Evolutionary conservation across 2,329 filamentous ascomycete species (phyloP).

Genomic region (Hymenoscyphus fructigenus): DNA sequence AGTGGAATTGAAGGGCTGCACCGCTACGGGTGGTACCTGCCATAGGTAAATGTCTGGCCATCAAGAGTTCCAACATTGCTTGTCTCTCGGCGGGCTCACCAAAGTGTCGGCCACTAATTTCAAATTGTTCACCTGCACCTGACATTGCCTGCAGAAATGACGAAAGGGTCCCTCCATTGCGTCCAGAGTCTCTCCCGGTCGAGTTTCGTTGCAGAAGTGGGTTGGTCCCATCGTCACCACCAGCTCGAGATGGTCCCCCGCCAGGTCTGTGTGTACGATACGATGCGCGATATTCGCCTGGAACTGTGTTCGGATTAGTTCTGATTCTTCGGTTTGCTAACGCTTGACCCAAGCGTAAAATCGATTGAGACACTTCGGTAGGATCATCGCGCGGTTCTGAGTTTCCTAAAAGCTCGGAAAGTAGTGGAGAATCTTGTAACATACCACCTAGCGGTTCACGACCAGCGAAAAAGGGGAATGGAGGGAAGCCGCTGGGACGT

Average conservation of each 20-base stretch:
- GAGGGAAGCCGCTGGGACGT: constrained; percentile 50
- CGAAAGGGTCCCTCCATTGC: constrained; percentile 49
- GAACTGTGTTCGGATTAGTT: constrained; percentile 37
- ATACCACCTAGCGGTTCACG: constrained; percentile 54
- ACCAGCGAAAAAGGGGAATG: constrained; percentile 63
- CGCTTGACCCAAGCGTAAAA: constrained; percentile 1
- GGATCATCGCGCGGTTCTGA: background rate
- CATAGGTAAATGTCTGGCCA: constrained; percentile 36
- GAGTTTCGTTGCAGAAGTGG: constrained; percentile 72
- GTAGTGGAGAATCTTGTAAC: constrained; percentile 29
- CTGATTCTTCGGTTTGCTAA: background rate
- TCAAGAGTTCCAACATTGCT: constrained; percentile 32
- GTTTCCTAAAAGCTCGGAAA: background rate
- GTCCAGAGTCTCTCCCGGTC: constrained; percentile 46
- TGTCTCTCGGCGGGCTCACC: constrained; percentile 30
- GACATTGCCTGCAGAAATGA: constrained; percentile 50
- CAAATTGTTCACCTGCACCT: constrained; percentile 34
- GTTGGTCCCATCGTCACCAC: constrained; percentile 79
- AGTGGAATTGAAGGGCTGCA: constrained; percentile 59
- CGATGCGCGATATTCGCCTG: constrained; percentile 39
- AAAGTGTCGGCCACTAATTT: constrained; percentile 31
- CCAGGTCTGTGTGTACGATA: constrained; percentile 54
- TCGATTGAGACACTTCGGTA: background rate
- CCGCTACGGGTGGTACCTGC: constrained; percentile 42
- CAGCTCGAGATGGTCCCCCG: constrained; percentile 45